phyloP scores from a whole-genome alignment of 2,329 filamentous ascomycete species.

The Calonectria henricotiae region DNA sequence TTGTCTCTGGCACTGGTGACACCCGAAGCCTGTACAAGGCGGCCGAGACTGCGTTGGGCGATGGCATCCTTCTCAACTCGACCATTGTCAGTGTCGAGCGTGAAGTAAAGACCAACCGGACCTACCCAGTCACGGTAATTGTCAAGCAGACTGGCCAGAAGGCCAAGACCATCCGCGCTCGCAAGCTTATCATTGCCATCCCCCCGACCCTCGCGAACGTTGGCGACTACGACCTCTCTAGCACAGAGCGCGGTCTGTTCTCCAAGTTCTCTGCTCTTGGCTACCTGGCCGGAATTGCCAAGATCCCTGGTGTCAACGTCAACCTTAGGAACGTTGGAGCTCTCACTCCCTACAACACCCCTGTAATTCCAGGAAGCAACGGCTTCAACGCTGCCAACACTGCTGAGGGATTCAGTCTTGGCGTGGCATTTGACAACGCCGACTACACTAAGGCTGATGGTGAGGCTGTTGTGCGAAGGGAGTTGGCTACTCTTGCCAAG shows the following conservation, averaged over 20 bases:
- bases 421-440: slow-evolving; percentile 10
- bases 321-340: slow-evolving; percentile 38
- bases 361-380: slow-evolving; percentile 17
- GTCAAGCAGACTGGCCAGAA: slow-evolving; percentile 40
- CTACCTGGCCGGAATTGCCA: slow-evolving; percentile 47
- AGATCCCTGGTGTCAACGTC: slow-evolving; percentile 39
- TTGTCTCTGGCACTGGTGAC: slow-evolving; percentile 37
- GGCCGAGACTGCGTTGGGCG: slow-evolving; percentile 25
- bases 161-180: slow-evolving; percentile 38
- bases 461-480: slow-evolving; percentile 3
- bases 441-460: slow-evolving; percentile 1
- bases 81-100: slow-evolving; percentile 31
- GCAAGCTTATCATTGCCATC: slow-evolving; percentile 53
- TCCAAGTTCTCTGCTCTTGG: slow-evolving; percentile 49
- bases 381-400: slow-evolving; percentile 9
- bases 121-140: slow-evolving; percentile 12
- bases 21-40: slow-evolving; percentile 38
- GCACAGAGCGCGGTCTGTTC: slow-evolving; percentile 48
- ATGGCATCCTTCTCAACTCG: slow-evolving; percentile 36
- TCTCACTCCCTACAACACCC: slow-evolving; percentile 32
- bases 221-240: slow-evolving; percentile 50
- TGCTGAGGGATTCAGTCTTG: not conserved
- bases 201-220: slow-evolving; percentile 51
- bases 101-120: slow-evolving; percentile 7
- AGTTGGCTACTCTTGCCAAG: slow-evolving; percentile 13